Evolutionary conservation across 345 rosid species (phyloP), one percentile per base, ranked within the genome.

Genomic region (Clarkia xantiana): DNA sequence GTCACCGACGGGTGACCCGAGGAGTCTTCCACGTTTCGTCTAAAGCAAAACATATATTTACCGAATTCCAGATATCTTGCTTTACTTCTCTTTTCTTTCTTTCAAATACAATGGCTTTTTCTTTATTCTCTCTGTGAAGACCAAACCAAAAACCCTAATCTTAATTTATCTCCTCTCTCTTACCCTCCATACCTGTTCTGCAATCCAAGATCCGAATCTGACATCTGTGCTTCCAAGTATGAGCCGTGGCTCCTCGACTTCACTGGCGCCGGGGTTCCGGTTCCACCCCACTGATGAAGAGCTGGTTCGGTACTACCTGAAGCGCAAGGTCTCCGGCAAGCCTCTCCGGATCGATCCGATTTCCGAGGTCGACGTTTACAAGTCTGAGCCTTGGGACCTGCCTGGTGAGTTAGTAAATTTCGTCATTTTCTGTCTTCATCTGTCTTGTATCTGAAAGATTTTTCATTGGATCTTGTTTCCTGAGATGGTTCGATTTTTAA

Each of bases 281-380:
- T 86, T 86, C 63, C 95, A 81, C 65, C 97, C 97, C 0, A 90
- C 95, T 12, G 97, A 90, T 18, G 97, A 86, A 67, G 97, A 90
- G 53, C 78, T 90, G 34, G 76, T 86, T n/a, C 72, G 91, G n/a
- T 90, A 86, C 65, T 90, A 90, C 60, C 84, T 90, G 14, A 83
- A 78, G 25, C 76, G 93, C 57, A 90, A 86, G 73, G 75, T 81
- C 69, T 66, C 76, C 53, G 71, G 79, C 45, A 86, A 70, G 59
- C 86, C 86, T 41, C 72, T 79, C 39, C 76, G 82, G 13, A 67
- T 81, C 23, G 84, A 90, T 56, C 70, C 88, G 13, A 86, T 90
- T 55, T 76, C 89, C 46, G 91, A 76, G 44, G 47, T 74, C 18
- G 89, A 90, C 59, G 58, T 90, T 29, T 90, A 90, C 69, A 86